Percentiles rank a stretch among this genome's conserved stretches.
Evolutionary conservation across 768 basidiomycete species (phyloP).

Genomic region (Termitomyces sp.): DNA sequence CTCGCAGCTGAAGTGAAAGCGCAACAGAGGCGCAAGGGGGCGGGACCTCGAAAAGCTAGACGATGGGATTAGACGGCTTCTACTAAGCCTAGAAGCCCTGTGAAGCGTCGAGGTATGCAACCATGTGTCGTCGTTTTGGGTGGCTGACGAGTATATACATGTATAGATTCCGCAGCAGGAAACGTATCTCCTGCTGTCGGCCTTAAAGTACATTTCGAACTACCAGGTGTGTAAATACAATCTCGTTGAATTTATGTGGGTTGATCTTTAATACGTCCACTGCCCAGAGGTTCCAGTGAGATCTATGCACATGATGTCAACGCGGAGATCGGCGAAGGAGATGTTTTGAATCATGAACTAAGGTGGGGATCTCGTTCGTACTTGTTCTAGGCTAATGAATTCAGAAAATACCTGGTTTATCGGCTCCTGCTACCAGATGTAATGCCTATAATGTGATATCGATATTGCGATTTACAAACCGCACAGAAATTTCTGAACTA

Average conservation of each 20-base stretch:
- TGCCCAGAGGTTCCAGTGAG: neutral
- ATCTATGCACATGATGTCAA: slow-evolving; percentile 6
- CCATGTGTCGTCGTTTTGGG: too few species aligned
- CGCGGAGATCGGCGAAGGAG: slow-evolving; percentile 2
- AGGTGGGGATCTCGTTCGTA: neutral
- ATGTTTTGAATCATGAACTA: neutral
- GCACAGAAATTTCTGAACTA: too few species aligned
- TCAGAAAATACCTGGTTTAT: neutral
- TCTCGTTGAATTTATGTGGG: neutral
- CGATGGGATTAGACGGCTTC: slow-evolving; percentile 4
- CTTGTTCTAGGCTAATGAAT: neutral
- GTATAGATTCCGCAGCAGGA: neutral
- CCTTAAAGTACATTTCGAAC: slow-evolving; percentile 1
- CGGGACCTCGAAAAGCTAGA: neutral
- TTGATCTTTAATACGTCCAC: neutral
- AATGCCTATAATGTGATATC: neutral
- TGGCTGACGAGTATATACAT: neutral
- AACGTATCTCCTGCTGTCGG: neutral
- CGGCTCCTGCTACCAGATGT: neutral
- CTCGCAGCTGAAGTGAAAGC: slow-evolving; percentile 13
- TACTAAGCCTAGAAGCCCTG: neutral
- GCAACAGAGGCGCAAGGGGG: slow-evolving; percentile 13
- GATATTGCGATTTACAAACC: too few species aligned
- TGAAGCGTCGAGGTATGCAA: slow-evolving; percentile 3
- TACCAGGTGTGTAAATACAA: slow-evolving; percentile 1